Evolutionary conservation across 2,329 filamentous ascomycete species (phyloP).

Genomic region (Colletotrichum sp.): DNA sequence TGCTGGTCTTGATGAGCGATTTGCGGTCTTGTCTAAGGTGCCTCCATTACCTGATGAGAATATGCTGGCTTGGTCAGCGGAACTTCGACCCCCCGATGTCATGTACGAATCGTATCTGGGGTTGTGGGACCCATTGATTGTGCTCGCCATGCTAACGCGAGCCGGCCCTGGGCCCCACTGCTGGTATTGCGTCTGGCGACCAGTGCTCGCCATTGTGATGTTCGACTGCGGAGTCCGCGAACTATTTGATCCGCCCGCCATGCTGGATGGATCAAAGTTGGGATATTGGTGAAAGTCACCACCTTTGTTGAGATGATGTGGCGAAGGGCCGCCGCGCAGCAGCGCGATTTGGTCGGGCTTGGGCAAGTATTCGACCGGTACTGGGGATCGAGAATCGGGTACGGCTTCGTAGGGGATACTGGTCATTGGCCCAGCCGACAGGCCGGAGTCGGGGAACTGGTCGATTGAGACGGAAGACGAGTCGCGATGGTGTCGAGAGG

Average conservation of each 20-base stretch:
- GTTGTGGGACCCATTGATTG: conserved; percentile 55
- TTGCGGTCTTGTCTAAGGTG: conserved; percentile 43
- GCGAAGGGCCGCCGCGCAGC: conserved; percentile 71
- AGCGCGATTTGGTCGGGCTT: conserved; percentile 66
- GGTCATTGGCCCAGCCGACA: conserved; percentile 83
- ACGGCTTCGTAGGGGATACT: conserved; percentile 85
- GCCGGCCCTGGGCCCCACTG: conserved; percentile 68
- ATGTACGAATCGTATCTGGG: conserved; percentile 70
- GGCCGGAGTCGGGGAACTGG: conserved; percentile 65
- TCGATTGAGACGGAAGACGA: conserved; percentile 77
- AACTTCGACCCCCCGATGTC: conserved; percentile 62
- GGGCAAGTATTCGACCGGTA: conserved; percentile 75
- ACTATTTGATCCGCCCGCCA: conserved; percentile 57
- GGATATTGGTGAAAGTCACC: conserved; percentile 92
- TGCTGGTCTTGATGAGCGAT: conserved; percentile 56
- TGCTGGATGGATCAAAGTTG: conserved; percentile 63
- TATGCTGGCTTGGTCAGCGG: conserved; percentile 58
- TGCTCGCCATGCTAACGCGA: conserved; percentile 59
- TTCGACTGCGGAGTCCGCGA: conserved; percentile 62
- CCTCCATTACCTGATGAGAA: conserved; percentile 63
- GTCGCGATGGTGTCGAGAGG: conserved; percentile 79
- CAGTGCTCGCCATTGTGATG: conserved; percentile 74
- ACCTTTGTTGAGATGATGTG: conserved; percentile 83
- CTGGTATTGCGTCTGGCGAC: conserved; percentile 76
- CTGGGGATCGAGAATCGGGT: conserved; percentile 70